Evolutionary conservation across 208 protist genomes (phyloP).

Genomic region (Sergeia podlipaevii): DNA sequence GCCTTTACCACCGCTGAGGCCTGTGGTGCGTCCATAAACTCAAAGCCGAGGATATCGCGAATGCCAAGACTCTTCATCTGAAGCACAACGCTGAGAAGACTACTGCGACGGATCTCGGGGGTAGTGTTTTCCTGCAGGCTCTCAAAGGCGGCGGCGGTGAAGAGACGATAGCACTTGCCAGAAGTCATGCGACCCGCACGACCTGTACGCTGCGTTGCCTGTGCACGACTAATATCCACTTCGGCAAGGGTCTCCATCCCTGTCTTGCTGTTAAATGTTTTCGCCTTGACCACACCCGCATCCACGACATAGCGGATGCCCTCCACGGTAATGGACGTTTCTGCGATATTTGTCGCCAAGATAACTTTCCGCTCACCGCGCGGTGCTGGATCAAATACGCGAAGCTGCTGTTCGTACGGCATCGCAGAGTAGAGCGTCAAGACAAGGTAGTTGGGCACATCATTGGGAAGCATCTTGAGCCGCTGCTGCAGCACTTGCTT

Average conservation of each 20-base stretch:
- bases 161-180: constrained; percentile 98
- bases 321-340: constrained; percentile 99
- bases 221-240: constrained; percentile 91
- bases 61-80: constrained; percentile 96
- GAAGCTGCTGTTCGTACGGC: constrained; percentile 96
- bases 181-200: constrained; percentile 95
- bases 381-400: constrained; percentile 95
- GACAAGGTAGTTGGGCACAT: constrained; percentile 62
- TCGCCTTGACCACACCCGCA: constrained; percentile 96
- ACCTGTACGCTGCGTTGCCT: constrained; percentile 96
- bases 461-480: constrained; percentile 62
- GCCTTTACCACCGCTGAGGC: constrained; percentile 86
- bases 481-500: constrained; percentile 80
- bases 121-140: constrained; percentile 94
- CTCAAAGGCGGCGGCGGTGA: constrained; percentile 94
- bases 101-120: constrained; percentile 98
- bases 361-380: constrained; percentile 92
- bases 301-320: constrained; percentile 99
- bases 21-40: constrained; percentile 98
- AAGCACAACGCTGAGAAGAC: constrained; percentile 97
- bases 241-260: constrained; percentile 97
- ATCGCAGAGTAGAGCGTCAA: constrained; percentile 94
- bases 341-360: constrained; percentile 99
- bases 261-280: constrained; percentile 96
- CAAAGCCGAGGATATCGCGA: constrained; percentile 95